These are phyloP conservation scores for Fusarium chlamydosporum DNA, from an alignment of 2,329 filamentous ascomycete genomes.

Conservation along the genomic window DNA sequence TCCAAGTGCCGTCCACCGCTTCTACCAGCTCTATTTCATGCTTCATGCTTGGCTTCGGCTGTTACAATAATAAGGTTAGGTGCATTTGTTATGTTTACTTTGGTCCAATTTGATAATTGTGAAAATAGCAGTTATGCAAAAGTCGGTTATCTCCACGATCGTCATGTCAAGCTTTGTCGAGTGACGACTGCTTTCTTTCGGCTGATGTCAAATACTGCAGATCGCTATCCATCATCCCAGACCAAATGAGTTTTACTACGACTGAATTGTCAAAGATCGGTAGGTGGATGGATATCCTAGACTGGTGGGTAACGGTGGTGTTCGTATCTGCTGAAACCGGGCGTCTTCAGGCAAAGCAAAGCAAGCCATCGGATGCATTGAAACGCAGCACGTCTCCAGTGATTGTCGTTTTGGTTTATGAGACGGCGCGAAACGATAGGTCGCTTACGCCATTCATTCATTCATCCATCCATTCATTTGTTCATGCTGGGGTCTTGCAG, in stretches of 20 bases:
- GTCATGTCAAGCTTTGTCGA: constrained; percentile 8
- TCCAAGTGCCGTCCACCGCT: neutral
- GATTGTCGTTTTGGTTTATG: constrained; percentile 24
- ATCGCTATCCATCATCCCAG: constrained; percentile 21
- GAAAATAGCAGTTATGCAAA: neutral
- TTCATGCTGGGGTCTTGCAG: too few species aligned
- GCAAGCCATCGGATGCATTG: constrained; percentile 23
- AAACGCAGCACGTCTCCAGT: constrained; percentile 35
- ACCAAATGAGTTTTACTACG: neutral
- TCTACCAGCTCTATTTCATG: neutral
- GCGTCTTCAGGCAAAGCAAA: constrained; percentile 13
- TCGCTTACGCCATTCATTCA: constrained; percentile 7
- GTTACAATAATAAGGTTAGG: too few species aligned
- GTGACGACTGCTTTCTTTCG: constrained; percentile 9
- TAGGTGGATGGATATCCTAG: neutral
- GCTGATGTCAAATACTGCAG: constrained; percentile 13
- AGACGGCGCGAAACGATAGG: constrained; percentile 18
- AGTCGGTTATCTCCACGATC: constrained; percentile 24
- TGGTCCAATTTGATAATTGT: too few species aligned
- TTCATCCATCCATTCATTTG: neutral
- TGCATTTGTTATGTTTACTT: too few species aligned
- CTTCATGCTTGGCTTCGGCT: constrained; percentile 2
- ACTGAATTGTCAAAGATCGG: constrained; percentile 25
- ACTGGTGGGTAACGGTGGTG: constrained; percentile 11
- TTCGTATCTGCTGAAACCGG: constrained; percentile 14